Conservation (phyloP, 176 grass and related monocot genomes). For the Juncus effusus region DNA sequence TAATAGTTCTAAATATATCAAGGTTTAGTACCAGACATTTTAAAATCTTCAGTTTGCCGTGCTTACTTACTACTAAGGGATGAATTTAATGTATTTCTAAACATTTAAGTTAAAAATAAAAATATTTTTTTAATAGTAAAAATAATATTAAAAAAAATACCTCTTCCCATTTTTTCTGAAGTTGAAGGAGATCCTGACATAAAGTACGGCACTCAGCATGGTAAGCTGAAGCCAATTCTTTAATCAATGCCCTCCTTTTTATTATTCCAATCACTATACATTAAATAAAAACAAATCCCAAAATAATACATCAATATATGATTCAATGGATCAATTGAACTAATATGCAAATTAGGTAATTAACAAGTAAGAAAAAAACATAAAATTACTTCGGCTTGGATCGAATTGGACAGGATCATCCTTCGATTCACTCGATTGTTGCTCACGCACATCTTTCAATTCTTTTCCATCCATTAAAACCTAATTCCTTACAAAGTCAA, state of each 20-base stretch:
- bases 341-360: no score
- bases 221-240: conserved; percentile 74
- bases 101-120: neutral
- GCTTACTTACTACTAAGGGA: no score
- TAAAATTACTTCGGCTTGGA: conserved; percentile 65
- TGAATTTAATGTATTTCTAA: neutral
- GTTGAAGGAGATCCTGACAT: conserved; percentile 66
- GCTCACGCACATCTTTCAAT: conserved; percentile 23
- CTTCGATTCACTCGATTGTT: conserved; percentile 22
- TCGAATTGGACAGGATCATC: conserved; percentile 55
- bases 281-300: neutral
- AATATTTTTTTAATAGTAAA: neutral
- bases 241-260: conserved; percentile 82
- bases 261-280: conserved; percentile 84
- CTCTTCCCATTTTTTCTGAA: conserved; percentile 79
- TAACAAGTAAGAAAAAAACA: neutral
- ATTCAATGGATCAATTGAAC: neutral
- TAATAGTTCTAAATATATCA: no score
- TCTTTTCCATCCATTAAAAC: conserved; percentile 34
- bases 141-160: conserved; percentile 18
- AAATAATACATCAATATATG: neutral
- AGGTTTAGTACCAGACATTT: no score
- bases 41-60: neutral
- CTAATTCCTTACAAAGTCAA: conserved; percentile 2
- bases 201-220: conserved; percentile 49